These are phyloP conservation scores for Saturnispora serradocipensis DNA, from an alignment of 805 yeast species.

Conservation along the genomic window DNA sequence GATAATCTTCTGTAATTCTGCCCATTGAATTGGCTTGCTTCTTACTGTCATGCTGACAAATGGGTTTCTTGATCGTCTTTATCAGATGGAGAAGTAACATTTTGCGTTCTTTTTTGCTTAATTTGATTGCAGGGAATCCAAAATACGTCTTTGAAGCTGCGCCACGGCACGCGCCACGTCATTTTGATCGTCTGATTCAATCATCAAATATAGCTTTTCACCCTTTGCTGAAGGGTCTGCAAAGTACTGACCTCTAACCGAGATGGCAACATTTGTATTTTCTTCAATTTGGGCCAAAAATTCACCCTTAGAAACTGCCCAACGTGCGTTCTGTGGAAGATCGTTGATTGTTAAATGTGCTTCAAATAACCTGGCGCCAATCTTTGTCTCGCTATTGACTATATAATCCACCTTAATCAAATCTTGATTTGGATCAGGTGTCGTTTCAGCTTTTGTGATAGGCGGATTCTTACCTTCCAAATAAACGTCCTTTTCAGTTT, in stretches of 20 bases:
- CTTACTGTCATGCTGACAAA: slow-evolving; percentile 11
- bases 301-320: slow-evolving; percentile 66
- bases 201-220: slow-evolving; percentile 65
- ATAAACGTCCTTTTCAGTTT: slow-evolving; percentile 28
- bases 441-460: neutral
- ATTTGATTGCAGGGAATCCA: slow-evolving; percentile 4
- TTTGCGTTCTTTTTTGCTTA: neutral
- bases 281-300: slow-evolving; percentile 58
- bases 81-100: neutral
- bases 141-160: slow-evolving; percentile 8
- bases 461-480: neutral
- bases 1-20: slow-evolving; percentile 31
- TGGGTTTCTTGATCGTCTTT: neutral
- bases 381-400: slow-evolving; percentile 1
- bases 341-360: slow-evolving; percentile 61
- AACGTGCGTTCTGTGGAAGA: slow-evolving; percentile 69
- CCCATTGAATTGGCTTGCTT: slow-evolving; percentile 38
- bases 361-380: slow-evolving; percentile 6
- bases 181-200: slow-evolving; percentile 62
- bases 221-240: slow-evolving; percentile 44
- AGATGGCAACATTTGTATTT: slow-evolving; percentile 63
- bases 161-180: slow-evolving; percentile 53
- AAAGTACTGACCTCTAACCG: slow-evolving; percentile 72
- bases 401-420: slow-evolving; percentile 4
- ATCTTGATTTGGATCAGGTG: neutral